Conservation (phyloP, 176 grass and related monocot genomes). For the Raddia distichophylla region DNA sequence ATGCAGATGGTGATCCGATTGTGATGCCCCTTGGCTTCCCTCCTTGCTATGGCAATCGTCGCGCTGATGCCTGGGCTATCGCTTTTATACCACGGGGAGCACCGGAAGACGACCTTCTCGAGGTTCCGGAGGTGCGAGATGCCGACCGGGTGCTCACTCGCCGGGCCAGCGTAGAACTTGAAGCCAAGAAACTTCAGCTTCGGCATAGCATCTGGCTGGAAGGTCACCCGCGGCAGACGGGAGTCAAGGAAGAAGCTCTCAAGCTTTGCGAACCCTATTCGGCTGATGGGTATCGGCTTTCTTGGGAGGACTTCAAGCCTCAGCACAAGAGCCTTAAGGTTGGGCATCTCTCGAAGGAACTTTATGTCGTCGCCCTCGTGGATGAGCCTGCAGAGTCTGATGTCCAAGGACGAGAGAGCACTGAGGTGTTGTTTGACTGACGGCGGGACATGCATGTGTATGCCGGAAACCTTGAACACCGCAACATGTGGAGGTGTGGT, state of each 20-base stretch:
- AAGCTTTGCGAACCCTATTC: neutral
- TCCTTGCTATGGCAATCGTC: neutral
- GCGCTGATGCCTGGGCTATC: neutral
- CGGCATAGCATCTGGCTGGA: neutral
- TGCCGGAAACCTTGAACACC: neutral
- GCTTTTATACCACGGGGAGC: slow-evolving; percentile 4
- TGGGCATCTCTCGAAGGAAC: neutral
- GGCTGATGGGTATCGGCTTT: neutral
- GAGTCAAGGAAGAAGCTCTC: neutral
- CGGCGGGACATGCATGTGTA: neutral
- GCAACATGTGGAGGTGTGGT: neutral
- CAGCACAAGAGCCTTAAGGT: neutral
- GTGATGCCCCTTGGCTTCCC: neutral
- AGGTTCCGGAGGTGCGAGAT: neutral
- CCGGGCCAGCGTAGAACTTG: neutral
- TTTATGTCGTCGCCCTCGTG: neutral
- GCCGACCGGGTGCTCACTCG: neutral
- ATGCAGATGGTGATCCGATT: neutral
- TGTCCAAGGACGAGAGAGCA: neutral
- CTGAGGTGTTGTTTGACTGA: neutral
- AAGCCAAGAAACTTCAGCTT: neutral
- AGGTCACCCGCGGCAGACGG: neutral
- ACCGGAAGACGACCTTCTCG: neutral
- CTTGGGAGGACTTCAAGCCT: neutral
- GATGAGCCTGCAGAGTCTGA: neutral